Evolutionary conservation across 805 yeast genomes (phyloP), one percentile per base, ranked within the genome.

Genomic region (Kazachstania martiniae): DNA sequence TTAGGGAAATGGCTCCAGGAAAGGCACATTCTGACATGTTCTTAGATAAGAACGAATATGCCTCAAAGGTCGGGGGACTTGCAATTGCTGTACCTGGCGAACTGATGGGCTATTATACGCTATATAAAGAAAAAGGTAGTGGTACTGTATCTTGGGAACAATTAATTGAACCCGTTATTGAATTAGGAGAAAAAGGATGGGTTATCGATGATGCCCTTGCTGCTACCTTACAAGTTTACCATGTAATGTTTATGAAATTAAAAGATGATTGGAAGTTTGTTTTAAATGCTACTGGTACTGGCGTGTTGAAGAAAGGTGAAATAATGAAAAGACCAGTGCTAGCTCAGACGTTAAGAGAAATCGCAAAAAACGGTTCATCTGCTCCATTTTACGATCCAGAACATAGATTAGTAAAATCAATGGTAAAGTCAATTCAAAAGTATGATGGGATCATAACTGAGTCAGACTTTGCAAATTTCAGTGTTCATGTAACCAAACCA

Each of bases 81-180:
- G 84, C 95, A 0, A 74, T 77, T 8, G 97, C 74, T 2, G 72
- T 81, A 13, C 98, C 98, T 0, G 98, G 98, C 8, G 97, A 89
- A 53, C 46, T 89, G 29, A 76, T 75, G 37, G 98, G 96, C 0
- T 60, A 86, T n/a, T 73, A 79, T 45, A 69, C 65, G 27, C 59
- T 89, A 25, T 72, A 59, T 53, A 42, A 56, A 19, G 40, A 53
- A 10, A 89, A 77, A 46, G 86, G 91, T 0, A 74, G 85, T 3
- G 93, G 93, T 0, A 64, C 63, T 4, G 51, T 83, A 7, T 45
- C 67, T 2, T 89, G 97, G 96, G 51, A 51, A 16, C 75, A 83
- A 14, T 62, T 89, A 36, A 56, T 89, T 7, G 63, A 67, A 42
- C 96, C 96, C 0, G 91, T 87, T 2, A 72, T 77, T 1, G 65